Conservation (phyloP, 805 yeast species). For the Nakazawaea molendinolei region DNA sequence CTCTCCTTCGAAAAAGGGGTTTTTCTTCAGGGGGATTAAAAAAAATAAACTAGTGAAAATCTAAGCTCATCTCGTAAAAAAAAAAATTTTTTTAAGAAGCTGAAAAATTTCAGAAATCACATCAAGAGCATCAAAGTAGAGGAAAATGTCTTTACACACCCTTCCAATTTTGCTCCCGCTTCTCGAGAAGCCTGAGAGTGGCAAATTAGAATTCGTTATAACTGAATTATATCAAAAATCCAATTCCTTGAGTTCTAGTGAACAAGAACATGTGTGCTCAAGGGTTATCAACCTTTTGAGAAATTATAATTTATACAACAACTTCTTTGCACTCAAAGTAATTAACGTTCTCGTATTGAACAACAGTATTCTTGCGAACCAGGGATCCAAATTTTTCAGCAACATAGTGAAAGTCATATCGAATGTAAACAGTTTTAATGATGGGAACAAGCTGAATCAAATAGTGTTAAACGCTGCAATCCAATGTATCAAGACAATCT, state of each 20-base stretch:
- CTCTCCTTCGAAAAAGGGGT: too few relatives aligned
- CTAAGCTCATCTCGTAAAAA: neutral
- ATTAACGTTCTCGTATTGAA: constrained; percentile 34
- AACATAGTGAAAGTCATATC: constrained; percentile 35
- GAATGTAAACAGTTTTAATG: constrained; percentile 29
- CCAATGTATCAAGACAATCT: constrained; percentile 33
- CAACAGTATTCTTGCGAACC: constrained; percentile 30
- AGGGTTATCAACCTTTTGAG: constrained; percentile 36
- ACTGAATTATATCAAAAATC: constrained; percentile 7
- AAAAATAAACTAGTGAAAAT: too few relatives aligned
- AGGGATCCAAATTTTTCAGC: constrained; percentile 33
- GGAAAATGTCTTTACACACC: constrained; percentile 4
- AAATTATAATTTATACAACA: constrained; percentile 35
- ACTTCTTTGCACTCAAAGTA: constrained; percentile 58
- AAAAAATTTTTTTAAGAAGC: neutral
- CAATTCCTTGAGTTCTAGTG: constrained; percentile 26
- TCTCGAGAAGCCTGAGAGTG: constrained; percentile 6
- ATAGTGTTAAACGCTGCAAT: constrained; percentile 28
- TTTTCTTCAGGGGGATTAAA: too few relatives aligned
- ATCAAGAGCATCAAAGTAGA: neutral
- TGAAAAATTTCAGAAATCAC: constrained; percentile 1
- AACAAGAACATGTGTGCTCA: constrained; percentile 43
- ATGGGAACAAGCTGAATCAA: constrained; percentile 22
- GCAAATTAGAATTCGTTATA: constrained; percentile 4
- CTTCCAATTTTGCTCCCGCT: constrained; percentile 1